Conservation (phyloP, 225 moss, liverwort and hornwort genomes). For the Lunularia cruciata region DNA sequence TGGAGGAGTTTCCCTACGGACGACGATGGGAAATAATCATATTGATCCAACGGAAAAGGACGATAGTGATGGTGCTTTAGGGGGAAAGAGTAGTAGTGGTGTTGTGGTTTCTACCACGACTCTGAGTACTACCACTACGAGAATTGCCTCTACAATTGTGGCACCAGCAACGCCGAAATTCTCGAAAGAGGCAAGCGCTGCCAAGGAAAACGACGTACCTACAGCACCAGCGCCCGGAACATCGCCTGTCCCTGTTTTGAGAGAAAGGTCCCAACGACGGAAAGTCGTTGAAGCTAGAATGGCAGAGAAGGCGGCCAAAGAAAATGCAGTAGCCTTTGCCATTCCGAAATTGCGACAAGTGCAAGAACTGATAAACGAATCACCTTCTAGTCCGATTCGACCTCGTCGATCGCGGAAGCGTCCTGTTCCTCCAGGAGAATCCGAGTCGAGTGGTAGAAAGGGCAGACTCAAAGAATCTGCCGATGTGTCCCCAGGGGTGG, state of each 20-base stretch:
- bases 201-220: constrained; percentile 7
- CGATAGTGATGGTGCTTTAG: not conserved
- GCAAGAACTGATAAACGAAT: constrained; percentile 39
- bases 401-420: constrained; percentile 51
- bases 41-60: constrained; percentile 14
- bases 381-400: constrained; percentile 17
- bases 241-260: constrained; percentile 17
- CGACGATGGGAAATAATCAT: too few species aligned
- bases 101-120: not conserved
- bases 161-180: not conserved
- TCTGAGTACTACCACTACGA: not conserved
- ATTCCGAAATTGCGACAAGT: constrained; percentile 41
- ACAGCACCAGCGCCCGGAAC: not conserved
- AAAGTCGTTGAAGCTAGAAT: constrained; percentile 43
- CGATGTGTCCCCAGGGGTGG: constrained; percentile 14
- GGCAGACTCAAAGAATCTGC: constrained; percentile 25
- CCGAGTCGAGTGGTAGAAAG: constrained; percentile 38
- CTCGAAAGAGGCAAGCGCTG: not conserved
- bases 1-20: not conserved
- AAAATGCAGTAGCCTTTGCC: constrained; percentile 19
- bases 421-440: constrained; percentile 36
- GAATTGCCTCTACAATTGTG: not conserved
- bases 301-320: constrained; percentile 44
- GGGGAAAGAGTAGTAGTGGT: not conserved
- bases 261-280: constrained; percentile 45